Evolutionary conservation across 2,329 filamentous ascomycete genomes (phyloP), one percentile per base, ranked within the genome.

Genomic region (Onygenales sp.): DNA sequence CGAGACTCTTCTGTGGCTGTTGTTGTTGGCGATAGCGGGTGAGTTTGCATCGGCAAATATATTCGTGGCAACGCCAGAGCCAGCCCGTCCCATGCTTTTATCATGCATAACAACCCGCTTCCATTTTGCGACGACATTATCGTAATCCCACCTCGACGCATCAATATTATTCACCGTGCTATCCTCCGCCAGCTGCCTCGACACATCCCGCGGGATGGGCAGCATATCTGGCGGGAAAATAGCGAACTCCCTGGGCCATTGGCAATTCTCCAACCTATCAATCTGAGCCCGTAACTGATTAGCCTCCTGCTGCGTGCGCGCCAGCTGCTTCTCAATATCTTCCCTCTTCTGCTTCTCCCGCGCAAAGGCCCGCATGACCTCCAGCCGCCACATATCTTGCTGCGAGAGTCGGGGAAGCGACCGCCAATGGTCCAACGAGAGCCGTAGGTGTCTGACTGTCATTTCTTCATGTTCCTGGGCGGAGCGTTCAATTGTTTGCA

Each of bases 391-490:
- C 13, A 65, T 56, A 17, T 75, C 68, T 51, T 63, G 65, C 51
- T 79, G 77, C 21, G 80, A 76, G 37, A 80, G 77, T 2, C 67
- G 58, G 0, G 83, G 70, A 31, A 93, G 74, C 1, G 75, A 74
- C 50, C 81, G 81, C 91, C 91, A 97, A 42, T 88, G 85, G 6
- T 79, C 77, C 65, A 84, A 95, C 0, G 88, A 84, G 11, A 84
- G 81, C n/a, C 86, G 80, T 5, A 95, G 68, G 65, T 97, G 92
- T 54, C 86, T 79, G 42, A 80, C 75, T 34, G 91, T 80, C 59
- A 86, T 83, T 50, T 82, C 81, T 57, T 89, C 84, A 49, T 92
- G 78, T 32, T 74, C 69, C 58, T 77, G 80, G 42, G 75, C 86
- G 56, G 72, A 67, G 65, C 68, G 62, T 69, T 74, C 57, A 54